These are phyloP conservation scores for Sisymbrium altissimum DNA, from an alignment of 345 rosid species.

Conservation along the genomic window DNA sequence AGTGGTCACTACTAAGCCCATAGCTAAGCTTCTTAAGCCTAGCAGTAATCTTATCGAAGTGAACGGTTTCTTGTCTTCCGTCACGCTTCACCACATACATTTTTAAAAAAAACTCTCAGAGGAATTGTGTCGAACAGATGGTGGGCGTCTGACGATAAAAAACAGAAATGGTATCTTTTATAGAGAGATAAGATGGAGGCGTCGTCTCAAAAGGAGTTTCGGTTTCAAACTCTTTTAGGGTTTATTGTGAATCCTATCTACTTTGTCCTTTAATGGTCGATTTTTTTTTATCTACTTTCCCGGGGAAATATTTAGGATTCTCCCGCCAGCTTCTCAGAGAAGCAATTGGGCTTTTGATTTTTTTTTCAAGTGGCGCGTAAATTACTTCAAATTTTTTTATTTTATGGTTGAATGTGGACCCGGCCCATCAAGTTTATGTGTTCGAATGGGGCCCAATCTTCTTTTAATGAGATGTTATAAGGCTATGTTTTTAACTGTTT, in stretches of 20 bases:
- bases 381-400: not conserved
- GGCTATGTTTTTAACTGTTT: not conserved
- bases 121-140: slow-evolving; percentile 40
- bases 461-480: not conserved
- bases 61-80: slow-evolving; percentile 88
- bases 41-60: slow-evolving; percentile 95
- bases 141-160: not conserved
- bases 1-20: slow-evolving; percentile 88
- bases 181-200: slow-evolving; percentile 17
- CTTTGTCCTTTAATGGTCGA: slow-evolving; percentile 11
- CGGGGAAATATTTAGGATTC: slow-evolving; percentile 18
- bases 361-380: slow-evolving; percentile 3
- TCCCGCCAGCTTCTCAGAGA: slow-evolving; percentile 36
- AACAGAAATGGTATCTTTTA: not conserved
- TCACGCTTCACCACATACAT: slow-evolving; percentile 98
- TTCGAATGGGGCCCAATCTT: not conserved
- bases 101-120: slow-evolving; percentile 3
- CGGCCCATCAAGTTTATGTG: slow-evolving; percentile 8
- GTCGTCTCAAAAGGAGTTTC: not conserved
- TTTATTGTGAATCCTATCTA: not conserved
- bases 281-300: not conserved
- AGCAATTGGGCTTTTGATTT: slow-evolving; percentile 9
- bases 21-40: slow-evolving; percentile 91
- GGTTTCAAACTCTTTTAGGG: slow-evolving; percentile 10
- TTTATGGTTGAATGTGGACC: slow-evolving; percentile 13